Evolutionary conservation across 23 red algal genomes (phyloP).

Genomic region (Pyropia yezoensis): DNA sequence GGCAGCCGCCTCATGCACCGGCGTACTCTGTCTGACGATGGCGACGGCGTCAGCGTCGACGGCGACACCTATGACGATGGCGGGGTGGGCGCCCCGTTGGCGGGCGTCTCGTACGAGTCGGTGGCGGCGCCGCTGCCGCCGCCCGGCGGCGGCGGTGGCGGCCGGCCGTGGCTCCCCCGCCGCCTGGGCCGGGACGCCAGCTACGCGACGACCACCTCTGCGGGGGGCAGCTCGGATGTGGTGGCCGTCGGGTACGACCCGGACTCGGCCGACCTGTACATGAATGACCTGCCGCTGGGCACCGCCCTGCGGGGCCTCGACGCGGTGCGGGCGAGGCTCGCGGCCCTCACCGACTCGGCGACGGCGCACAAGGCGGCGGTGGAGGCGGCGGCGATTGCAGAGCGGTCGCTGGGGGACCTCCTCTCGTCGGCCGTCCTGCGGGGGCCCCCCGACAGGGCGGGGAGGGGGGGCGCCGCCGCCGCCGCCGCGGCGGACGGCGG

Average conservation of each 20-base stretch:
- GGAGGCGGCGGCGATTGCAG: conserved; percentile 17
- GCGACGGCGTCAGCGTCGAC: conserved; percentile 1
- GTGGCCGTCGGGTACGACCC: too few relatives aligned
- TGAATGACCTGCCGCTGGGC: conserved; percentile 46
- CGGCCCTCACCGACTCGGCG: conserved; percentile 29
- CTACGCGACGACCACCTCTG: conserved; percentile 8
- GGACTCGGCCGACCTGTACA: conserved; percentile 58
- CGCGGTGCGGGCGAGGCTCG: conserved; percentile 33
- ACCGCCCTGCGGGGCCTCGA: conserved; percentile 48
- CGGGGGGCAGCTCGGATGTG: background rate
- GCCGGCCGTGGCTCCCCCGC: conserved; percentile 7
- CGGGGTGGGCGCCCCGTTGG: too few relatives aligned
- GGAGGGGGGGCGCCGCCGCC: background rate
- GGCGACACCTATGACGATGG: too few relatives aligned
- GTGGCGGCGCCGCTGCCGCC: background rate
- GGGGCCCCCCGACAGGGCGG: background rate
- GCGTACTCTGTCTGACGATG: conserved; percentile 10
- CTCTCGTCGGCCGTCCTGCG: conserved; percentile 16
- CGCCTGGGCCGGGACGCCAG: conserved; percentile 5
- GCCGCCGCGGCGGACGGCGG: background rate
- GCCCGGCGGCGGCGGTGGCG: background rate
- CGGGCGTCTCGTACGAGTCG: too few relatives aligned
- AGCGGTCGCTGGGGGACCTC: conserved; percentile 30
- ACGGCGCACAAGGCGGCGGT: conserved; percentile 55
- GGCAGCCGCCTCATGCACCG: conserved; percentile 42